Base-by-base conservation (phyloP, 2,329 filamentous ascomycete genomes). In the Balansia obtecta region DNA sequence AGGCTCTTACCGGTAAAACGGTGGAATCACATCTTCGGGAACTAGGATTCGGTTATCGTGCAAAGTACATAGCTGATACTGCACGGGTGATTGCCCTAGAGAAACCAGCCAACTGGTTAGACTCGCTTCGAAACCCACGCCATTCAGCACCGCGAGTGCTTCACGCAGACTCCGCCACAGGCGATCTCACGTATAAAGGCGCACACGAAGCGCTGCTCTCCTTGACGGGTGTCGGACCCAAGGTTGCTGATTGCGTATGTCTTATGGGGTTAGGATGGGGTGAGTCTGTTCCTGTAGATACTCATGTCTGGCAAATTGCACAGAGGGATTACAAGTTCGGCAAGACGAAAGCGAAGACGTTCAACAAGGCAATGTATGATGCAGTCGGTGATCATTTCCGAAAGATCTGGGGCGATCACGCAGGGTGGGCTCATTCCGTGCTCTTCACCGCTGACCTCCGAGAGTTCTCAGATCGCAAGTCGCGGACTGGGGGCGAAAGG, bases 301-400 rank as follows among this genome's bases (percentile, higher is more conserved):
- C 94, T 1, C 94, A 98, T 68, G 88, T 98, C 12, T 97, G 90
- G 91, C 90, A 97, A 71, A 97, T 98, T 61, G 94, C 93, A 0
- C 88, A 94, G 65, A 77, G 93, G 49, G 93, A 98, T 66, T 98
- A 98, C 69, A 89, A 84, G 52, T 95, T 98, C 60, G 87, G 88
- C 7, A 91, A 88, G 61, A 81, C 80, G 9, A 93, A 90, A 61
- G 86, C 68, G 54, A 91, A 89, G 61, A 91, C 88, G 45, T 75
- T 98, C 54, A 96, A 85, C 13, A 94, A 94, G 62, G 79, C 77
- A 40, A 90, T 88, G 55, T 97, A 98, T 61, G 84, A 93, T 63
- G 87, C 88, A 0, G 82, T 98, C 13, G 93, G 86, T 0, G 86
- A 95, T 55, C 86, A 94, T 60, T 98, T 98, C 60, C 79, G 93